Percentiles rank a stretch among this genome's conserved stretches.
Evolutionary conservation across 192 early-diverging fungal genomes (phyloP).

Genomic region (Physocladia obscura): DNA sequence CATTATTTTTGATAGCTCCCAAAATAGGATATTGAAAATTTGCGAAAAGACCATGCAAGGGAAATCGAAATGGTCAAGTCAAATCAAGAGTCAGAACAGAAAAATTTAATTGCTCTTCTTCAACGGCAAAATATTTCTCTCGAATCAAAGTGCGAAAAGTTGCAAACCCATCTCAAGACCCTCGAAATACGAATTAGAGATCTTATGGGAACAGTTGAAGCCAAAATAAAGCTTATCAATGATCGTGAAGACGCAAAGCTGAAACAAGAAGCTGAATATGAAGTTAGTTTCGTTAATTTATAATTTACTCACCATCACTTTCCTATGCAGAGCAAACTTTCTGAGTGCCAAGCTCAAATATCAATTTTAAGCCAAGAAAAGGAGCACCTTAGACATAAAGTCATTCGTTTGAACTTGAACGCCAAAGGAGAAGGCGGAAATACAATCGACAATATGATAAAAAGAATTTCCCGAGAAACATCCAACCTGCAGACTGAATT

Average conservation of each 20-base stretch:
- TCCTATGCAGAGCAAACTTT: conserved; percentile 28
- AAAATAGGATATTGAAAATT: conserved; percentile 58
- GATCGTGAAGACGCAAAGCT: conserved; percentile 49
- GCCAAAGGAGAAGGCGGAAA: conserved; percentile 63
- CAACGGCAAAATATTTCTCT: conserved; percentile 60
- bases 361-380: conserved; percentile 51
- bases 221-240: conserved; percentile 50
- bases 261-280: conserved; percentile 44
- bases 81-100: conserved; percentile 61
- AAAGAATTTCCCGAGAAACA: conserved; percentile 57
- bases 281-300: conserved; percentile 34
- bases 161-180: conserved; percentile 57
- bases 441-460: conserved; percentile 63
- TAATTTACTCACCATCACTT: neutral
- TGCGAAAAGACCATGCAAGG: conserved; percentile 57
- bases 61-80: conserved; percentile 63
- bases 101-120: conserved; percentile 54
- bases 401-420: conserved; percentile 59
- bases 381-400: conserved; percentile 63
- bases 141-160: conserved; percentile 62
- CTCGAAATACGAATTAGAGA: conserved; percentile 56
- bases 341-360: conserved; percentile 41
- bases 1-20: neutral
- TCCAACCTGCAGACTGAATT: conserved; percentile 49
- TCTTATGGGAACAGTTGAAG: conserved; percentile 50